A percentile compares a stretch with the other conserved stretches of the same genome.
Evolutionary conservation across 805 yeast genomes (phyloP).

Genomic region (Ogataea philodendri): DNA sequence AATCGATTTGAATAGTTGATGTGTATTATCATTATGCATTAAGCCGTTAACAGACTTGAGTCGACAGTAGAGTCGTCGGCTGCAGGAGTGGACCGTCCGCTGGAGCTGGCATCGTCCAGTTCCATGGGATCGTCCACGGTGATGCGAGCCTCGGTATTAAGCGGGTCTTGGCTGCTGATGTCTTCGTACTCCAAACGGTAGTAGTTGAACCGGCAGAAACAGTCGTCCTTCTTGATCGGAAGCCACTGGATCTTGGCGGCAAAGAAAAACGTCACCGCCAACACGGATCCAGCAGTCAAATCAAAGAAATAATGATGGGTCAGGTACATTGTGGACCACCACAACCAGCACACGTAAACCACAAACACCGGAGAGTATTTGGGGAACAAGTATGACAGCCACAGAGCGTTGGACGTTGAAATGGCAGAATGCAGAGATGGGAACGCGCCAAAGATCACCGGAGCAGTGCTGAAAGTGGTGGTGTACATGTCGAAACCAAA

Average conservation of each 20-base stretch:
- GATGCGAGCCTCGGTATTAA: constrained; percentile 16
- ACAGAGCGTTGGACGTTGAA: constrained; percentile 87
- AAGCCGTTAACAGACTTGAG: constrained; percentile 20
- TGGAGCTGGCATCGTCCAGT: constrained; percentile 20
- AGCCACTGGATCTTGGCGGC: constrained; percentile 62
- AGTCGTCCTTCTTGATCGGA: constrained; percentile 54
- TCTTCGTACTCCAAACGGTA: constrained; percentile 37
- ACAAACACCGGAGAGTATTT: constrained; percentile 57
- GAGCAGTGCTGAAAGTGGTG: constrained; percentile 73
- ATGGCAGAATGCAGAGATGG: constrained; percentile 86
- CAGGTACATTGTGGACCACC: constrained; percentile 99
- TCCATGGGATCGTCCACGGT: constrained; percentile 15
- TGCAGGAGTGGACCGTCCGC: constrained; percentile 24
- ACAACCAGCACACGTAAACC: constrained; percentile 82
- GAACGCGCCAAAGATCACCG: constrained; percentile 80
- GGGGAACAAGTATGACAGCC: constrained; percentile 80
- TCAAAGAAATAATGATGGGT: constrained; percentile 95
- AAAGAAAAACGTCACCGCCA: constrained; percentile 67
- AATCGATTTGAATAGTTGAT: constrained; percentile 7
- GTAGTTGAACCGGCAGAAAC: constrained; percentile 73
- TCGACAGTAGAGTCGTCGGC: constrained; percentile 22
- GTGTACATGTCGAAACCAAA: constrained; percentile 81
- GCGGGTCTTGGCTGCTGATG: constrained; percentile 36
- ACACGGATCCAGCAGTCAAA: constrained; percentile 81
- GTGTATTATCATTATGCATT: constrained; percentile 10